Evolutionary conservation across 257 asterid genomes (phyloP).

Genomic region (Solanum etuberosum): DNA sequence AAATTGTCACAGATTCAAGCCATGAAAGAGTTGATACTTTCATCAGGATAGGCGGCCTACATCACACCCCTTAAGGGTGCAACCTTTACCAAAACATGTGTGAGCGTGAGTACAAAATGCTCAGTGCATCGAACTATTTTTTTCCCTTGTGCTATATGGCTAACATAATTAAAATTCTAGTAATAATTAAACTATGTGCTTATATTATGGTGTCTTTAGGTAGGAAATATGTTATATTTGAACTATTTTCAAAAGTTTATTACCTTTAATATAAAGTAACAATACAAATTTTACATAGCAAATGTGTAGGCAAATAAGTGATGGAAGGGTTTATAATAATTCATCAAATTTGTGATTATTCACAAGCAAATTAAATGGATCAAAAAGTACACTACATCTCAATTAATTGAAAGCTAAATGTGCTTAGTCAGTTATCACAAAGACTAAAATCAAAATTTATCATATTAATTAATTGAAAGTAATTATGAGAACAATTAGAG

Average conservation of each 20-base stretch:
- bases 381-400: not conserved
- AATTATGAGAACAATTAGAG: not conserved
- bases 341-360: not conserved
- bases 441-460: not conserved
- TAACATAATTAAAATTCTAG: not conserved
- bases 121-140: rapidly evolving
- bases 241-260: not conserved
- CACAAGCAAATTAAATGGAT: not conserved
- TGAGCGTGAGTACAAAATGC: rapidly evolving
- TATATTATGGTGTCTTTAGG: not conserved
- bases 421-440: not conserved
- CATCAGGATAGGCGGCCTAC: rapidly evolving
- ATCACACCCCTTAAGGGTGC: not conserved
- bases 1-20: rapidly evolving
- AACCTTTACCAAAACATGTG: too few relatives aligned
- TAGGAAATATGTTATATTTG: not conserved
- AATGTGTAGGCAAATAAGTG: not conserved
- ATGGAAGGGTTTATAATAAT: not conserved
- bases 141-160: not conserved
- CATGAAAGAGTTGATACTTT: not conserved
- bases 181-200: not conserved
- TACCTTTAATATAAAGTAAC: not conserved
- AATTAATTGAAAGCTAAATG: not conserved
- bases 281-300: not conserved
- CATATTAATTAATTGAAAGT: not conserved